These are phyloP conservation scores for Calocera viscosa DNA, from an alignment of 768 basidiomycete genomes.

Conservation along the genomic window DNA sequence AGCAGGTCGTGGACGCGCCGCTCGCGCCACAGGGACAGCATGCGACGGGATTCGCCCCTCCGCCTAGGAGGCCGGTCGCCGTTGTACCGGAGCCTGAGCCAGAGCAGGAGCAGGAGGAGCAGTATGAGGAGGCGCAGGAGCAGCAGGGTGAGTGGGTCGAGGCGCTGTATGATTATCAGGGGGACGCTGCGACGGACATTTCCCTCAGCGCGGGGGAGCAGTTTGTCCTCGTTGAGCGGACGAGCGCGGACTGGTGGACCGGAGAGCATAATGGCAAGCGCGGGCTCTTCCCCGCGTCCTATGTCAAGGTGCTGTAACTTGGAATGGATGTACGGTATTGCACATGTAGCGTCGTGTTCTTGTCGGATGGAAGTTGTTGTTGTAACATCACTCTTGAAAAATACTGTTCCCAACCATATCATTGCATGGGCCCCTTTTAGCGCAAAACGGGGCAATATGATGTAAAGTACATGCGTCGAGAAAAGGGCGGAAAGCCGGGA, in stretches of 20 bases:
- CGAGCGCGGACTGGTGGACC: constrained; percentile 33
- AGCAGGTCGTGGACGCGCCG: too few relatives aligned
- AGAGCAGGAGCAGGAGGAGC: constrained; percentile 13
- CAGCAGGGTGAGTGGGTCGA: constrained; percentile 15
- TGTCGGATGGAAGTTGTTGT: background rate
- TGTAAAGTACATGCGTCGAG: constrained; percentile 6
- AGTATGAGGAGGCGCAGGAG: constrained; percentile 10
- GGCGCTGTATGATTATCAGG: constrained; percentile 15
- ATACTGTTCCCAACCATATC: constrained; percentile 8
- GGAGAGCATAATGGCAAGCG: constrained; percentile 26
- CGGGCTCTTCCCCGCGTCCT: constrained; percentile 28
- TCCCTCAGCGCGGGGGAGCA: constrained; percentile 27
- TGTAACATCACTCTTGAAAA: background rate
- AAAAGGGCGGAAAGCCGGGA: background rate
- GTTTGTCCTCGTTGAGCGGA: constrained; percentile 25
- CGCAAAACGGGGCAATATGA: background rate
- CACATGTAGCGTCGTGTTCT: background rate
- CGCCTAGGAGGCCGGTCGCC: background rate
- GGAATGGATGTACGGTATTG: background rate
- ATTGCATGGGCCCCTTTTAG: constrained; percentile 7
- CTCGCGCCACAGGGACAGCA: too few relatives aligned
- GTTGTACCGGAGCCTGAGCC: background rate
- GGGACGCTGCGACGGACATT: constrained; percentile 23
- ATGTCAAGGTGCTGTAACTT: constrained; percentile 15
- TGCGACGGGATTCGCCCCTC: background rate